Percentiles rank a stretch among this genome's conserved stretches.
Evolutionary conservation across 2,329 filamentous ascomycete species (phyloP).

Genomic region (Claviceps arundinis): DNA sequence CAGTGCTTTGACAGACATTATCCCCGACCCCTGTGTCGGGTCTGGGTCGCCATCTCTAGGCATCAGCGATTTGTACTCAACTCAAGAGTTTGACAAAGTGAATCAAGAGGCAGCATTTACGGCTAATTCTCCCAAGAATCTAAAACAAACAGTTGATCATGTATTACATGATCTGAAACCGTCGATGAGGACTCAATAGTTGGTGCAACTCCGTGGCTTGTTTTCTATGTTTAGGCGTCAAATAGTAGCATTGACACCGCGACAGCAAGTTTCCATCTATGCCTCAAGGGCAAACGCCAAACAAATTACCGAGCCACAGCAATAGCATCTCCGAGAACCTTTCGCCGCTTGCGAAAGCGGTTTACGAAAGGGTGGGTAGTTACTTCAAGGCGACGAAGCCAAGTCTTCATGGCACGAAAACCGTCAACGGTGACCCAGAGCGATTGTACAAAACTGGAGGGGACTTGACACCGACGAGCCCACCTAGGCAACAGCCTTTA

Average conservation of each 20-base stretch:
- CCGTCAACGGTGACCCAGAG: slow-evolving; percentile 23
- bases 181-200: slow-evolving; percentile 59
- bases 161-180: slow-evolving; percentile 61
- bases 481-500: not conserved
- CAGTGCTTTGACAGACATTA: slow-evolving; percentile 36
- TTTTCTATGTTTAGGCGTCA: not conserved
- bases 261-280: slow-evolving; percentile 38
- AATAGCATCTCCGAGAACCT: slow-evolving; percentile 27
- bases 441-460: slow-evolving; percentile 10
- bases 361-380: slow-evolving; percentile 27
- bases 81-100: slow-evolving; percentile 49
- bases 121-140: slow-evolving; percentile 45
- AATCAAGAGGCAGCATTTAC: slow-evolving; percentile 54
- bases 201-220: slow-evolving; percentile 13
- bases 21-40: slow-evolving; percentile 50
- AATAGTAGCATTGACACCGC: not conserved
- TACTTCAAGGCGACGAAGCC: slow-evolving; percentile 27
- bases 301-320: slow-evolving; percentile 10
- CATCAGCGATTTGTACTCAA: slow-evolving; percentile 36
- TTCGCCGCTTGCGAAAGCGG: slow-evolving; percentile 32
- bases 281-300: slow-evolving; percentile 10
- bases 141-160: slow-evolving; percentile 61
- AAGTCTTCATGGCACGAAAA: slow-evolving; percentile 15
- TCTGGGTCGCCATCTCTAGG: slow-evolving; percentile 38
- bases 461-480: slow-evolving; percentile 3